A percentile compares a stretch with the other conserved stretches of the same genome.
These are phyloP conservation scores for Suhomyces ambrosiae DNA, from an alignment of 1,139 yeast genomes.

Conservation along the genomic window DNA sequence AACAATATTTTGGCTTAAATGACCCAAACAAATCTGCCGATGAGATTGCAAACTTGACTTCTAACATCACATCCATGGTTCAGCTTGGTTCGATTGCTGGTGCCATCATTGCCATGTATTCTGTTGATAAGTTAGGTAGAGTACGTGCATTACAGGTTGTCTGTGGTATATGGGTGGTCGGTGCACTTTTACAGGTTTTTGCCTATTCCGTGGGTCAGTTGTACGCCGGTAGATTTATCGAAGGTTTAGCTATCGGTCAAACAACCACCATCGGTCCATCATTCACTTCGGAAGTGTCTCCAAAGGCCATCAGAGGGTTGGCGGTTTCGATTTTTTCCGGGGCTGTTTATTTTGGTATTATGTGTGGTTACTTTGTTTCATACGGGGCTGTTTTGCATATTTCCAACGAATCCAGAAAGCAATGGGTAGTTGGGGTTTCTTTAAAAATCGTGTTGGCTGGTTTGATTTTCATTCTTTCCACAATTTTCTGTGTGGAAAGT, in stretches of 20 bases:
- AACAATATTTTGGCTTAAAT: slow-evolving; percentile 45
- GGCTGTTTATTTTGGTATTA: slow-evolving; percentile 56
- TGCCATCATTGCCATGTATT: slow-evolving; percentile 48
- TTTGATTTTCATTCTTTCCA: slow-evolving; percentile 38
- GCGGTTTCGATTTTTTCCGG: slow-evolving; percentile 55
- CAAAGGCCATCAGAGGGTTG: slow-evolving; percentile 54
- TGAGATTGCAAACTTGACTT: slow-evolving; percentile 49
- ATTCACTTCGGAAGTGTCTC: slow-evolving; percentile 56
- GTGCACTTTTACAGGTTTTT: slow-evolving; percentile 52
- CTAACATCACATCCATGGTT: slow-evolving; percentile 64
- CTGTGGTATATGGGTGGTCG: slow-evolving; percentile 48
- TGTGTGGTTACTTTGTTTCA: slow-evolving; percentile 53
- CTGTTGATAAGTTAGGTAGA: slow-evolving; percentile 59
- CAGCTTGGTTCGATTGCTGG: slow-evolving; percentile 65
- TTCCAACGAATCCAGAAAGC: slow-evolving; percentile 28
- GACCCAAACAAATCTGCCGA: slow-evolving; percentile 39
- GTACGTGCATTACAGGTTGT: slow-evolving; percentile 52
- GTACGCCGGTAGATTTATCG: slow-evolving; percentile 56
- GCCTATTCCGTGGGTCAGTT: slow-evolving; percentile 48
- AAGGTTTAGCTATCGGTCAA: slow-evolving; percentile 59
- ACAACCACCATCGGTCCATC: slow-evolving; percentile 60
- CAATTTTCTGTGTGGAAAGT: slow-evolving; percentile 42
- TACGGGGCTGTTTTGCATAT: slow-evolving; percentile 44
- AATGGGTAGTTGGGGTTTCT: slow-evolving; percentile 34
- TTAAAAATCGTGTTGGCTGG: slow-evolving; percentile 45